A percentile compares a stretch with the other conserved stretches of the same genome.
Evolutionary conservation across 1,139 yeast genomes (phyloP).

Genomic region (Scheffersomyces quercinus): DNA sequence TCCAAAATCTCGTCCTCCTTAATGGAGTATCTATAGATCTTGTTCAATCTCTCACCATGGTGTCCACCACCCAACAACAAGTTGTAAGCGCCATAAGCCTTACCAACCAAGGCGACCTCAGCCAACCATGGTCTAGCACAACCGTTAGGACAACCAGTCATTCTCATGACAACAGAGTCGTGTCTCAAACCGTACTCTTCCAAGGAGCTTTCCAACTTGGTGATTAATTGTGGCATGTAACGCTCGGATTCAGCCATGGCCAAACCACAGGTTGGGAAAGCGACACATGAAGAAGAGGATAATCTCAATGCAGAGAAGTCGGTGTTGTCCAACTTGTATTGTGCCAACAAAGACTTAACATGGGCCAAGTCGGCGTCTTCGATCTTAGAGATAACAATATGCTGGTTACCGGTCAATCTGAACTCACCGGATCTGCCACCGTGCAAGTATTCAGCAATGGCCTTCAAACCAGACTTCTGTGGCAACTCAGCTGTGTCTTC

Average conservation of each 20-base stretch:
- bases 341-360: conserved; percentile 62
- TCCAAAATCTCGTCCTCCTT: conserved; percentile 86
- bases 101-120: conserved; percentile 93
- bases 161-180: conserved; percentile 93
- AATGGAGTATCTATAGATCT: conserved; percentile 83
- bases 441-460: conserved; percentile 68
- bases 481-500: conserved; percentile 90
- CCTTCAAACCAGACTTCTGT: conserved; percentile 83
- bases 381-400: conserved; percentile 73
- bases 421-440: conserved; percentile 69
- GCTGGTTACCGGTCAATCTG: conserved; percentile 96
- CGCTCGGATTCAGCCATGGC: conserved; percentile 99
- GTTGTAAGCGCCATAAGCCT: conserved; percentile 91
- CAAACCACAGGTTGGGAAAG: conserved; percentile 97
- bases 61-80: conserved; percentile 96
- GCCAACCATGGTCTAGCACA: conserved; percentile 99
- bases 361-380: conserved; percentile 64
- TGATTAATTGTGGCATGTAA: conserved; percentile 79
- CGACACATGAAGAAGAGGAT: conserved; percentile 96
- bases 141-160: conserved; percentile 99
- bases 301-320: conserved; percentile 82
- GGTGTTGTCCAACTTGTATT: conserved; percentile 83
- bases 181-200: conserved; percentile 94
- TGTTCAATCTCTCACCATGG: conserved; percentile 90
- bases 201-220: conserved; percentile 77